phyloP scores from a whole-genome alignment of 192 early-diverging fungal genomes.

The Coemansia sp. region DNA sequence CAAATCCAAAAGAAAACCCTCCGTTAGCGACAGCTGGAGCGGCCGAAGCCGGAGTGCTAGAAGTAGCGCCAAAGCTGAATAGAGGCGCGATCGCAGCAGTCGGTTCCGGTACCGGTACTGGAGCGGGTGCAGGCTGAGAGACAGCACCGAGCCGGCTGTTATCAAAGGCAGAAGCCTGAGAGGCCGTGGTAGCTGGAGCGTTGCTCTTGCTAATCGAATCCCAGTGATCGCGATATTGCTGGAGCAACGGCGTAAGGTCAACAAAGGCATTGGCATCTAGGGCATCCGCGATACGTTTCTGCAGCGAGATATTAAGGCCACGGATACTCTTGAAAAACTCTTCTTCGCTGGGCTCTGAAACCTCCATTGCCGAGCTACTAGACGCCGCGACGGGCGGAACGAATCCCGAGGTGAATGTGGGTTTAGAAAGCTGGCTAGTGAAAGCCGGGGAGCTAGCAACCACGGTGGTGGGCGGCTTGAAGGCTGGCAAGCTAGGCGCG shows the following conservation, averaged over 20 bases:
- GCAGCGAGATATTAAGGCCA: constrained; percentile 49
- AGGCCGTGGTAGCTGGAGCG: neutral
- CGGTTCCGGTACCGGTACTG: neutral
- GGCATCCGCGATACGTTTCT: constrained; percentile 39
- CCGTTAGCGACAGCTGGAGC: constrained; percentile 1
- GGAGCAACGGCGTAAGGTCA: constrained; percentile 40
- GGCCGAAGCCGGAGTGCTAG: neutral
- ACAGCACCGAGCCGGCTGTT: neutral
- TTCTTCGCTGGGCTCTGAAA: constrained; percentile 10
- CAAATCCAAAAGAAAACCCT: constrained; percentile 34
- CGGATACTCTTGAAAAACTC: constrained; percentile 44
- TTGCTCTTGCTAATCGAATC: constrained; percentile 10
- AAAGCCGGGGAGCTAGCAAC: constrained; percentile 4
- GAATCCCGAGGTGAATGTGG: constrained; percentile 24
- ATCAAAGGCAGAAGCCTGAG: constrained; percentile 2
- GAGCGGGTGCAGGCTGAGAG: neutral
- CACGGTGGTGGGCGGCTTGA: constrained; percentile 33
- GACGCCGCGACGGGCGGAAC: constrained; percentile 13
- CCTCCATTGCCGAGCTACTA: neutral
- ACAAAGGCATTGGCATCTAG: constrained; percentile 39
- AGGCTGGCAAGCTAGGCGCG: constrained; percentile 30
- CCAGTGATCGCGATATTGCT: constrained; percentile 46
- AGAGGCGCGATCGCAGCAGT: neutral
- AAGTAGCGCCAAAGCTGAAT: constrained; percentile 8
- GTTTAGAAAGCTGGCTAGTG: neutral